Conservation (phyloP, 805 yeast genomes). For the Torulaspora delbrueckii region DNA sequence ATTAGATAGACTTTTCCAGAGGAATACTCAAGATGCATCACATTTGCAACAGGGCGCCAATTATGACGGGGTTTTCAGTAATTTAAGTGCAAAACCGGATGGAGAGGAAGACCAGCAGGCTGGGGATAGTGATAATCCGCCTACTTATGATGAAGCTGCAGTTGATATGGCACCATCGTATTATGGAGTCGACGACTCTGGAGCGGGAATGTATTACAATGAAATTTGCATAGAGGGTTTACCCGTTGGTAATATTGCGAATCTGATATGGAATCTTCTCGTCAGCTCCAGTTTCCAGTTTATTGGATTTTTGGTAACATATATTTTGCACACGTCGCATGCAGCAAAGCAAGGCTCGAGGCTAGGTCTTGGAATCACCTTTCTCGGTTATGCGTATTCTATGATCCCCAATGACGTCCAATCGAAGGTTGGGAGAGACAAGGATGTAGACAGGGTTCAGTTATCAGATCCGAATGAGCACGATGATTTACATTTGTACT, state of each 20-base stretch:
- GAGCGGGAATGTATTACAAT: conserved; percentile 55
- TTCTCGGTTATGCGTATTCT: conserved; percentile 63
- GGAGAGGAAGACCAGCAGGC: conserved; percentile 24
- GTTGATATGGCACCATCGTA: conserved; percentile 93
- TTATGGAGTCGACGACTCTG: conserved; percentile 85
- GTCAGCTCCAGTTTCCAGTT: conserved; percentile 91
- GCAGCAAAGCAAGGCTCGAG: conserved; percentile 95
- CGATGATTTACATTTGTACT: conserved; percentile 37
- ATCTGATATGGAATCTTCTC: conserved; percentile 82
- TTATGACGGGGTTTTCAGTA: conserved; percentile 87
- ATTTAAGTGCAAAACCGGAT: conserved; percentile 86
- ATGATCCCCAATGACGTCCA: conserved; percentile 45
- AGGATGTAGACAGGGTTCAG: conserved; percentile 40
- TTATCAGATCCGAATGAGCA: conserved; percentile 57
- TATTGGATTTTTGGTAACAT: conserved; percentile 87
- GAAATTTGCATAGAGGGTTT: conserved; percentile 92
- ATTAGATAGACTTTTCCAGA: conserved; percentile 36
- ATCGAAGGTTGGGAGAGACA: conserved; percentile 30
- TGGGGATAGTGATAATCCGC: conserved; percentile 52
- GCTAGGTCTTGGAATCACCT: conserved; percentile 83
- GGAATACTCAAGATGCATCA: conserved; percentile 14
- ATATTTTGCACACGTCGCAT: conserved; percentile 88
- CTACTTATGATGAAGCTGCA: conserved; percentile 92
- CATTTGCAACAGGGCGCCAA: conserved; percentile 25
- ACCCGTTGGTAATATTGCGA: conserved; percentile 90